Evolutionary conservation across 2,329 filamentous ascomycete genomes (phyloP), one percentile per base, ranked within the genome.

Genomic region (Lasiodiplodia theobromae): DNA sequence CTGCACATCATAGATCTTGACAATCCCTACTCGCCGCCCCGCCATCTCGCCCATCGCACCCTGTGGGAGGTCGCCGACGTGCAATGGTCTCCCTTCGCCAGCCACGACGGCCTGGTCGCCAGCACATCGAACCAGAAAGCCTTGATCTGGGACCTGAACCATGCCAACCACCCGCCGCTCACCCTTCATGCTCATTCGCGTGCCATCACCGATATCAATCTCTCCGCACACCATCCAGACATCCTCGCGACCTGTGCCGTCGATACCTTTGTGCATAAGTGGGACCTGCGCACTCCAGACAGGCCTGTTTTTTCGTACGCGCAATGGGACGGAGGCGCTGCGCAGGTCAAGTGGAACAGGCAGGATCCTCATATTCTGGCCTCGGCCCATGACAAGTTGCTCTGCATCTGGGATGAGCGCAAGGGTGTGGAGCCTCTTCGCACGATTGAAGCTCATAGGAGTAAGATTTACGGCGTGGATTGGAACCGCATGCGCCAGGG

Each of bases 11-110:
- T 97, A 75, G 94, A 97, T 74, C 85, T 97, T 57, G 94, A 97
- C 81, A 94, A 90, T 12, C 93, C 93, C 0, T 96, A 94, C 77
- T 96, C 91, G 69, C 91, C 92, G 11, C 95, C 95, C 21, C 91
- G 94, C 21, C 91, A 94, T 74, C 86, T 97, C 73, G 91, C 91
- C 71, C 93, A 97, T 80, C 91, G 93, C 67, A 90, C 93, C 53
- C 91, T 93, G n/a, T 97, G 94, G 93, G 89, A 97, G 64, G 94
- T 97, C 5, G 94, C 95, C 12, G 95, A 97, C 79, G 94, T 97
- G 37, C 95, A 97, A 80, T 97, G 95, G 95, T 97, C 93, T 12
- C 95, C 95, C 0, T 97, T 97, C 78, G 92, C 94, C 14, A 89
- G 88, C 23, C 88, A 94, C 58, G 92, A 97, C 78, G 94, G 94